Base-by-base conservation (phyloP, 192 early-diverging fungal species). In the Coemansia pectinata region DNA sequence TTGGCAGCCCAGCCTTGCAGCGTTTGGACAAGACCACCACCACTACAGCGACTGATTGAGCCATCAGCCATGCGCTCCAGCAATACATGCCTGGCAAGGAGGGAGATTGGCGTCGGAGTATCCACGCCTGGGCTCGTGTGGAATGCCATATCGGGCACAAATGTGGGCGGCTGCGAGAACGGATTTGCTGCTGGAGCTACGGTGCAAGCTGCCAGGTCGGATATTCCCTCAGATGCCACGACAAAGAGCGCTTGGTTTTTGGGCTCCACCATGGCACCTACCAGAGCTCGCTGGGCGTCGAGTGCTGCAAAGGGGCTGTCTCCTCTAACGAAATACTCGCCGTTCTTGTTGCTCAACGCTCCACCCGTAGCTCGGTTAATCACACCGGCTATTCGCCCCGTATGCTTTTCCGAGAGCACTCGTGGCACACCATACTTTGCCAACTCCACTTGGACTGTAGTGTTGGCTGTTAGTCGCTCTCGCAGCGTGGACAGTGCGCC, bases 301-400 rank as follows among this genome's bases (percentile, higher is more conserved):
- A 77, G 76, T 63, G 73, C 63, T 33, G 62, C 70, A 1, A 52
- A 17, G 1, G 58, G 72, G 14, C 65, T 48, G 52, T 64, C 61
- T 39, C 81, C 72, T 21, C 69, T 63, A 5, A 66, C 81, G 65
- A 72, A 78, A 6, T 70, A 31, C 47, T 70, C 67, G 42, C 76
- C 73, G 4, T 75, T 55, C 11, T 38, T 69, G 29, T 57, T 47
- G 3, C 39, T 71, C 36, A 61, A 11, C 12, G 59, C 36, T 23
- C 59, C 59, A 15, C 36, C 59, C 34, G 36, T 23, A 1, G 59
- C 36, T 23, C 59, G 59, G 36, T 61, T 61, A 0, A 73, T 62
- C 1, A 62, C 67, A 2, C 68, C 68, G 19, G 29, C 23, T 48
- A 76, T 58, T 5, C 47, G 44, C 4, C 9, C 14, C 1, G 42